Evolutionary conservation across 352 stramenopile genomes (phyloP).

Genomic region (Pythium rhizo-oryzae): DNA sequence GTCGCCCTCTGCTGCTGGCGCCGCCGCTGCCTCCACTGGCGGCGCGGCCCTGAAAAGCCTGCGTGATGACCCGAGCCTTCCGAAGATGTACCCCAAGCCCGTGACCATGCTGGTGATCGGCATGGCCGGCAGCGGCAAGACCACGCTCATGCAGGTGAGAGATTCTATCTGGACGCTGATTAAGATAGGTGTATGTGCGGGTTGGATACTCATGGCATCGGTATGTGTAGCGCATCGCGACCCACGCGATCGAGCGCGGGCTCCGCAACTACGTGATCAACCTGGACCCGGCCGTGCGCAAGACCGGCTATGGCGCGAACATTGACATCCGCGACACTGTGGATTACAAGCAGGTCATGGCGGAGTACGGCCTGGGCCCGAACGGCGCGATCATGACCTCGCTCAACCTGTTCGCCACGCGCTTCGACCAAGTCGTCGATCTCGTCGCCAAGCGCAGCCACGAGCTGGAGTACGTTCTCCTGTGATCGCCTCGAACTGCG

Average conservation of each 20-base stretch:
- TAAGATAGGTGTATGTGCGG: neutral
- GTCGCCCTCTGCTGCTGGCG: neutral
- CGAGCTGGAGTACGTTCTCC: conserved; percentile 75
- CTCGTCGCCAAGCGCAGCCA: conserved; percentile 92
- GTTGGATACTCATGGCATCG: neutral
- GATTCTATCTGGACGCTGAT: too few relatives aligned
- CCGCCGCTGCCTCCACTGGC: conserved; percentile 8
- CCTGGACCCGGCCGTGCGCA: conserved; percentile 97
- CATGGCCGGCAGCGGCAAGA: conserved; percentile 98
- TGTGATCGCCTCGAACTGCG: neutral
- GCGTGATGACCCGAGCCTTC: conserved; percentile 31
- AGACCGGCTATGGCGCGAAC: conserved; percentile 95
- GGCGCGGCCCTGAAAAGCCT: conserved; percentile 3
- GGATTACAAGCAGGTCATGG: conserved; percentile 99
- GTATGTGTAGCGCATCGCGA: conserved; percentile 53
- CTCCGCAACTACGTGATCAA: conserved; percentile 97
- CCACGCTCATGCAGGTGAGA: conserved; percentile 91
- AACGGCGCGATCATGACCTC: conserved; percentile 99
- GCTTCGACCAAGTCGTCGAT: conserved; percentile 98
- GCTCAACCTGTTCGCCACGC: conserved; percentile 99
- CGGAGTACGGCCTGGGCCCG: conserved; percentile 96
- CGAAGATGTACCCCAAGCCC: conserved; percentile 67
- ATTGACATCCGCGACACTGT: conserved; percentile 99
- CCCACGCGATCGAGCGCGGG: conserved; percentile 66
- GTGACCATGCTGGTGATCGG: conserved; percentile 91